Evolutionary conservation across 192 early-diverging fungal genomes (phyloP).

Genomic region (Phycomyces nitens): DNA sequence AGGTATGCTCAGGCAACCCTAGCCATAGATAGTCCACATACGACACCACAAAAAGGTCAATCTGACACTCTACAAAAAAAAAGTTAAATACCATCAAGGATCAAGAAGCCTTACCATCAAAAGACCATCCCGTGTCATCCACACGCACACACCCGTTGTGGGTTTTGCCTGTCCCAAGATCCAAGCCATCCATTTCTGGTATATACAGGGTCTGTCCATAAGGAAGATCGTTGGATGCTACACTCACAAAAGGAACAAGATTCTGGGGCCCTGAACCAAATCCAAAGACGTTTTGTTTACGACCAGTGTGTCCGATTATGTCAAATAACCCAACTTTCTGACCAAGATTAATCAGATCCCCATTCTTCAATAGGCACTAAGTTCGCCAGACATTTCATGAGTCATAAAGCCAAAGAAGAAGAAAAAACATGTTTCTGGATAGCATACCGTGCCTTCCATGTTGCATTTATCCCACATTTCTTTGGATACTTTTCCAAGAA

Average conservation of each 20-base stretch:
- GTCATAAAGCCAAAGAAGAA: neutral
- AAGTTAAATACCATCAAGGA: too few relatives aligned
- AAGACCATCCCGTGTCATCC: constrained; percentile 33
- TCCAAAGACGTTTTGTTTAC: constrained; percentile 11
- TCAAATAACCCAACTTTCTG: constrained; percentile 2
- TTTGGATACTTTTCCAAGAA: constrained; percentile 9
- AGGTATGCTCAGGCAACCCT: constrained; percentile 1
- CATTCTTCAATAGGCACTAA: constrained; percentile 20
- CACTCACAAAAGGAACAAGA: constrained; percentile 34
- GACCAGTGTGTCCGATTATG: neutral
- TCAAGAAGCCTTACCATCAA: constrained; percentile 32
- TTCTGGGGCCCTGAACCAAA: constrained; percentile 3
- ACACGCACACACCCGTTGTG: constrained; percentile 43
- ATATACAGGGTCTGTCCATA: constrained; percentile 28
- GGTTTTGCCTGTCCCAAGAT: constrained; percentile 18
- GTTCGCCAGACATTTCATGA: too few relatives aligned
- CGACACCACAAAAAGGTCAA: constrained; percentile 35
- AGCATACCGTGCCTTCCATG: constrained; percentile 32
- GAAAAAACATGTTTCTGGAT: too few relatives aligned
- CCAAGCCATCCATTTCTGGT: constrained; percentile 14
- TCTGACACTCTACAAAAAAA: constrained; percentile 21
- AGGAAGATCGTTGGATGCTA: constrained; percentile 36
- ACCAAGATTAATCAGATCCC: constrained; percentile 18
- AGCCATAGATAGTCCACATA: constrained; percentile 26
- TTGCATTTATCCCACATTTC: constrained; percentile 19